Conservation (phyloP, 495 filamentous ascomycete species). For the Penicillium verhagenii region DNA sequence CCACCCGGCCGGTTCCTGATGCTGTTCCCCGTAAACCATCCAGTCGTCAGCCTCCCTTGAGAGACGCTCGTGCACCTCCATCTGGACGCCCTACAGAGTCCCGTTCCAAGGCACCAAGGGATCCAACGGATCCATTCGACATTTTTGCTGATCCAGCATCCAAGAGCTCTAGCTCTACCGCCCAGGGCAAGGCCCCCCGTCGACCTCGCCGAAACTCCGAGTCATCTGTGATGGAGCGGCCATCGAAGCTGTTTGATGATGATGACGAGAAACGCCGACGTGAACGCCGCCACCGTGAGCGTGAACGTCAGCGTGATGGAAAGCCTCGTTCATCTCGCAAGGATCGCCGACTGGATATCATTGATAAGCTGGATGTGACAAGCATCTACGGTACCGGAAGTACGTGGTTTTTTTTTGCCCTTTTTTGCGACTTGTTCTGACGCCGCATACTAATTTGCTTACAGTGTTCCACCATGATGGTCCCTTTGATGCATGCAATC, state of each 20-base stretch:
- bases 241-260: constrained; percentile 56
- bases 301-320: constrained; percentile 61
- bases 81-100: constrained; percentile 18
- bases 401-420: constrained; percentile 49
- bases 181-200: constrained; percentile 33
- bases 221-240: constrained; percentile 76
- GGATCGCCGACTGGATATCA: constrained; percentile 78
- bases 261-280: constrained; percentile 76
- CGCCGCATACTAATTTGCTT: constrained; percentile 9
- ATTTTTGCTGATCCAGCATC: constrained; percentile 60
- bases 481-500: constrained; percentile 96
- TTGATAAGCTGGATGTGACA: constrained; percentile 96
- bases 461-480: constrained; percentile 98
- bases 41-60: constrained; percentile 29
- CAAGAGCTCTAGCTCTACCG: constrained; percentile 28
- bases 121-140: constrained; percentile 51
- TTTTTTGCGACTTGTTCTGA: background rate
- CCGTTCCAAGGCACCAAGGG: too few relatives aligned
- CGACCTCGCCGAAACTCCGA: constrained; percentile 88
- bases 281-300: constrained; percentile 69
- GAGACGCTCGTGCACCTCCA: constrained; percentile 27
- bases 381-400: constrained; percentile 94
- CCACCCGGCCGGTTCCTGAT: constrained; percentile 42
- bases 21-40: constrained; percentile 31
- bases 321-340: constrained; percentile 42